A percentile compares a stretch with the other conserved stretches of the same genome.
phyloP scores from a whole-genome alignment of 345 rosid species.

The Erysimum cheiranthoides region DNA sequence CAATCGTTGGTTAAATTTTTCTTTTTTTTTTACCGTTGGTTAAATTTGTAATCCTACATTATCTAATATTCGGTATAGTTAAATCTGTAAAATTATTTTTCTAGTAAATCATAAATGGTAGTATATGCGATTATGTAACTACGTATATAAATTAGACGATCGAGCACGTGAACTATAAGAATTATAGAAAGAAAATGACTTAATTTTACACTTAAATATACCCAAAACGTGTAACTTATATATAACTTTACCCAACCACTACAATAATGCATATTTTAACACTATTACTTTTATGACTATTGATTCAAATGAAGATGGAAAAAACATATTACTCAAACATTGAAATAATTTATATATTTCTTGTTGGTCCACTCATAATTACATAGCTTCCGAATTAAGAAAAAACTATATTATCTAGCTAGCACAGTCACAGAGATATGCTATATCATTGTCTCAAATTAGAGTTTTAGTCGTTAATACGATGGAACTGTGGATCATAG shows the following conservation, averaged over 20 bases:
- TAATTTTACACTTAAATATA: conserved; percentile 5
- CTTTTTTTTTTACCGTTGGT: not conserved
- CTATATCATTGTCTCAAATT: conserved; percentile 9
- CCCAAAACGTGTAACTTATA: conserved; percentile 18
- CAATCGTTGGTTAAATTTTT: not conserved
- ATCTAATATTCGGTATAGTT: not conserved
- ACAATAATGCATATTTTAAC: not conserved
- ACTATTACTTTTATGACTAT: not conserved
- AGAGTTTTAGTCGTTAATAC: not conserved
- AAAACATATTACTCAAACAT: not conserved
- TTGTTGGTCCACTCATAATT: conserved; percentile 16
- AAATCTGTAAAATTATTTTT: not conserved
- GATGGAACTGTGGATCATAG: not conserved
- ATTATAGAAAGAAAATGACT: not conserved
- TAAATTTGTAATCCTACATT: conserved; percentile 8
- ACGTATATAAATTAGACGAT: not conserved
- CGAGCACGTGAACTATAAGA: conserved; percentile 17
- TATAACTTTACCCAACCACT: conserved; percentile 1
- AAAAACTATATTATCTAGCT: conserved; percentile 3
- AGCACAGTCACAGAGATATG: conserved; percentile 13
- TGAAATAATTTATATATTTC: not conserved
- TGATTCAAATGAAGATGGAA: not conserved
- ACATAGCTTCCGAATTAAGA: conserved; percentile 2
- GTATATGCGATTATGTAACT: not conserved
- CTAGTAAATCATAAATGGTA: not conserved